Conservation (phyloP, 345 rosid genomes). For the Eucalyptus dawsonii region DNA sequence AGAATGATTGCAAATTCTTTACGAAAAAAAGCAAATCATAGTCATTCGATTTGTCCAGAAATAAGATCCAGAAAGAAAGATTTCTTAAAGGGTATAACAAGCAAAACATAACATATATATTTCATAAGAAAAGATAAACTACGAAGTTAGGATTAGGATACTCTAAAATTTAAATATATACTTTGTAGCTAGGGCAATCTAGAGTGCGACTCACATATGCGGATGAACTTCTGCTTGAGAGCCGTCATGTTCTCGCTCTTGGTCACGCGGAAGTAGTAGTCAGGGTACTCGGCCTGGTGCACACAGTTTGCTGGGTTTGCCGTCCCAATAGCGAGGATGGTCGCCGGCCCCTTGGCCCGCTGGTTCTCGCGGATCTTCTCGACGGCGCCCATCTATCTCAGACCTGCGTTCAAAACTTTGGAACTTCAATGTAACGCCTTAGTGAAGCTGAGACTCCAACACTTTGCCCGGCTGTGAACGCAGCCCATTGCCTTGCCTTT, state of each 20-base stretch:
- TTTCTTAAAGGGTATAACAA: not conserved
- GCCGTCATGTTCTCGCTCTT: not conserved
- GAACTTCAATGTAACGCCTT: no score
- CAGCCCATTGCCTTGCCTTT: not conserved
- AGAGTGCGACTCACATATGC: not conserved
- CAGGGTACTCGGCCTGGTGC: not conserved
- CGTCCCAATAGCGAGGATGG: constrained; percentile 6
- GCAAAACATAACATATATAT: not conserved
- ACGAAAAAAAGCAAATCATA: no score
- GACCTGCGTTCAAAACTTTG: not conserved
- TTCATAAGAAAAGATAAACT: no score
- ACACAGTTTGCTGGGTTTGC: not conserved
- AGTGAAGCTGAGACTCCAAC: not conserved
- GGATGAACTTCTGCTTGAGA: constrained; percentile 6
- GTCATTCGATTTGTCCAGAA: not conserved
- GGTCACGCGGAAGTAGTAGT: not conserved
- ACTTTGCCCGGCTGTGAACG: not conserved
- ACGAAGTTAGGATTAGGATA: not conserved
- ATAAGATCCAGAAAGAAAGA: not conserved
- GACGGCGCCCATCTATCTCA: not conserved
- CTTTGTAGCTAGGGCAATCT: no score
- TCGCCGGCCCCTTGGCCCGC: not conserved
- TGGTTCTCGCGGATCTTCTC: not conserved
- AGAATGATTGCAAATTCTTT: not conserved
- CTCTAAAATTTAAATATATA: no score